Evolutionary conservation across 768 basidiomycete species (phyloP).

Genomic region (Lentinula raphanica): DNA sequence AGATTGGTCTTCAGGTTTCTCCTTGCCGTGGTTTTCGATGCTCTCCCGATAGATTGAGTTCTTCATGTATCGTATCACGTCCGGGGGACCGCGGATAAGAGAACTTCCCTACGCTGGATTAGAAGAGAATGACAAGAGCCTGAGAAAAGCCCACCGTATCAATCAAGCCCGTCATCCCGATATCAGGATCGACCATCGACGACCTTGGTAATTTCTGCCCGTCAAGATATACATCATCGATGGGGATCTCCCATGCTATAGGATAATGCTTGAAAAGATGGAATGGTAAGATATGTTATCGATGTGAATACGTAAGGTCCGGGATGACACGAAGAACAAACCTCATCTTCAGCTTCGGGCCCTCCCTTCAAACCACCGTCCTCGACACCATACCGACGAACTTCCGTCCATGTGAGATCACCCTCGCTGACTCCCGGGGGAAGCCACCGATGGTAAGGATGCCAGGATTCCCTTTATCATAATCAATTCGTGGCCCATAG

Average conservation of each 20-base stretch:
- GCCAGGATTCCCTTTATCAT: constrained; percentile 66
- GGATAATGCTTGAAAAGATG: constrained; percentile 43
- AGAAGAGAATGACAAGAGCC: neutral
- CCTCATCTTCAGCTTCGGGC: constrained; percentile 55
- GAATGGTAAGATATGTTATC: constrained; percentile 10
- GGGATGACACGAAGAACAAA: constrained; percentile 21
- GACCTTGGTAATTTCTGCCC: constrained; percentile 57
- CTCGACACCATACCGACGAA: constrained; percentile 47
- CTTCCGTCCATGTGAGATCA: constrained; percentile 59
- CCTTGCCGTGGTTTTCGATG: neutral
- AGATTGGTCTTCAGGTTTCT: neutral
- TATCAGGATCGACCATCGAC: constrained; percentile 37
- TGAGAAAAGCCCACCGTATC: constrained; percentile 52
- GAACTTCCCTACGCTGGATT: constrained; percentile 56
- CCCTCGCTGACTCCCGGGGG: constrained; percentile 43
- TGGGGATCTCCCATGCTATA: constrained; percentile 64
- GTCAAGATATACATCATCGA: constrained; percentile 72
- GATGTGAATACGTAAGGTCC: neutral
- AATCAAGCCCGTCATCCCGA: constrained; percentile 58
- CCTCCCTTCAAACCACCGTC: constrained; percentile 56
- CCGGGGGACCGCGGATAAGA: constrained; percentile 67
- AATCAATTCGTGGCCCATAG: neutral
- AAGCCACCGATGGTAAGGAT: constrained; percentile 62
- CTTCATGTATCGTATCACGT: constrained; percentile 37
- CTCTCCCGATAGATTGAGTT: constrained; percentile 26